Percentiles rank a stretch among this genome's conserved stretches.
phyloP scores from a whole-genome alignment of 75 land plant species.

The Isoetes taiwanensis region DNA sequence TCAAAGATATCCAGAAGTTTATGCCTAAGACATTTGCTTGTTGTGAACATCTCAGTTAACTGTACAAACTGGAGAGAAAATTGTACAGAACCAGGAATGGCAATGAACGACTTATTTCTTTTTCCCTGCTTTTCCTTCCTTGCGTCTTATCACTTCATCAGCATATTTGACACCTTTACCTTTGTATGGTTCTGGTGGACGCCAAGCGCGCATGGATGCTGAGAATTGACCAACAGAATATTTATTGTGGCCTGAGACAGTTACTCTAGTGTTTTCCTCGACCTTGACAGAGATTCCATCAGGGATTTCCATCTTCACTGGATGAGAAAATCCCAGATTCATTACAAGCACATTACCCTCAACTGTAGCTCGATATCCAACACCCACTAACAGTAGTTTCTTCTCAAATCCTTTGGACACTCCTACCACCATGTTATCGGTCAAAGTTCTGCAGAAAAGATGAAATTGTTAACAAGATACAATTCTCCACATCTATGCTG shows the following conservation, averaged over 20 bases:
- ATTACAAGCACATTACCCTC: constrained; percentile 68
- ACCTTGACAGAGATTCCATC: constrained; percentile 59
- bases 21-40: too few species aligned
- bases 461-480: background rate
- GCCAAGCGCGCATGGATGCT: constrained; percentile 73
- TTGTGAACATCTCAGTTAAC: too few species aligned
- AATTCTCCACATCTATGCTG: background rate
- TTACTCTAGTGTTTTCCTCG: constrained; percentile 80
- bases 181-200: constrained; percentile 95
- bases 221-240: constrained; percentile 74
- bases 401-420: constrained; percentile 92
- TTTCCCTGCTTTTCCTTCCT: constrained; percentile 98
- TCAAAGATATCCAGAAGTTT: too few species aligned
- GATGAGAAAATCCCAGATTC: constrained; percentile 85
- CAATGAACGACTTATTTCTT: constrained; percentile 45
- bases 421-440: constrained; percentile 93
- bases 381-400: constrained; percentile 75
- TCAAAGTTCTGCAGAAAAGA: constrained; percentile 93
- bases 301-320: constrained; percentile 70
- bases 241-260: constrained; percentile 72
- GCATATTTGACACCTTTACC: constrained; percentile 93
- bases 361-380: constrained; percentile 83
- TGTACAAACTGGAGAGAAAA: too few species aligned
- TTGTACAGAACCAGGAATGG: background rate
- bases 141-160: constrained; percentile 72